Evolutionary conservation across 352 stramenopile genomes (phyloP), one percentile per base, ranked within the genome.

Genomic region (Stramenopiles sp.): DNA sequence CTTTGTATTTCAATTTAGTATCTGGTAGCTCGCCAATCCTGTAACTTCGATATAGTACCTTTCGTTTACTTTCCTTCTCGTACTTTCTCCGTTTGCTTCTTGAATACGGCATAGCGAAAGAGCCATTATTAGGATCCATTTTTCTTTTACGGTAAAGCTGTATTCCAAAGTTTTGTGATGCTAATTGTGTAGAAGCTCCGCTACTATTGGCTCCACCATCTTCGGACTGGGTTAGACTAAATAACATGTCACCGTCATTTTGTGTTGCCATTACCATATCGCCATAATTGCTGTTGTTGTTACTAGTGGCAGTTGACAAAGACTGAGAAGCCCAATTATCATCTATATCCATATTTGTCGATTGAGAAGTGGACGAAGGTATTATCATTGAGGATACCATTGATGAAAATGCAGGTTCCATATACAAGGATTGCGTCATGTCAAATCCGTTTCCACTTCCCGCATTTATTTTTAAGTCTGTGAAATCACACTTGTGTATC

Each of bases 21-120:
- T 86, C 83, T 13, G 84, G 84, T n/a, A 86, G 63, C 81, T 86
- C 84, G 27, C 81, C 81, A 27, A 82, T 78, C 33, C 82, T 78
- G 74, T 86, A 86, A 31, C 79, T 78, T 27, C 84, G 84, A 77
- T 83, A 85, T 7, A 86, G 79, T 13, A 83, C 81, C 53, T 81
- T 80, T 79, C 81, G 32, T 1, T 80, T 6, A 30, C n/a, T 0
- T 1, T 6, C 1, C 23, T 78, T 53, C 29, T 80, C 53, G 20
- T 20, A 27, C 27, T 69, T 69, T 69, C 53, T 23, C 27, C 27
- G 27, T 69, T 69, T n/a, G n/a, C n/a, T n/a, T n/a, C n/a, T n/a
- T n/a, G n/a, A n/a, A n/a, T n/a, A n/a, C n/a, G n/a, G n/a, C n/a
- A n/a, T n/a, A n/a, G n/a, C n/a, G n/a, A n/a, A n/a, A n/a, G 13